Base-by-base conservation (phyloP, 1,284 basidiomycete species). In the Sanghuangporus baumii region DNA sequence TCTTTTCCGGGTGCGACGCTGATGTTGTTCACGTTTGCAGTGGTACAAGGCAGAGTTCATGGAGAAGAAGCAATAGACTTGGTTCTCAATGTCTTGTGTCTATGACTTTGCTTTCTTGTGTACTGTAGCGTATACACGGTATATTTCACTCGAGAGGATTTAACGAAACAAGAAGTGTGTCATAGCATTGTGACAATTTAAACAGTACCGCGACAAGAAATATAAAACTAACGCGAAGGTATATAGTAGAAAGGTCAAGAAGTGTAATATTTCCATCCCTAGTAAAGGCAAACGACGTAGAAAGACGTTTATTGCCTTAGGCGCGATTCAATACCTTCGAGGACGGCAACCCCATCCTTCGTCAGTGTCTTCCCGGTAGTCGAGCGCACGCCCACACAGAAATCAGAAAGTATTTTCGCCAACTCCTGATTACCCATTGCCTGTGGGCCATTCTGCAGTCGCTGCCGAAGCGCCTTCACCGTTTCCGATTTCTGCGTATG, bases 331-430 rank as follows among this genome's bases (percentile, higher is more conserved):
- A 89, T 70, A 50, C 81, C 82, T 59, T 85, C 82, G 62, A 91
- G 73, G 72, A 91, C 91, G 5, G 78, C 80, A 69, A 89, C 81
- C 47, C 88, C 88, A 67, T 90, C 87, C 81, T 38, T 40, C 50
- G 18, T 56, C 54, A 52, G 43, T 16, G 61, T 57, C 57, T 57
- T 43, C 34, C 18, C 52, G 54, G 87, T 90, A 56, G 90, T 76
- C 57, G 84, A 88, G 66, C 86, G 78, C 41, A 86, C 83, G 60
- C 77, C 83, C 67, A 81, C 85, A 70, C 80, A 79, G 70, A 88
- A 65, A 7, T 62, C 64, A 5, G 41, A 23, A 9, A 65, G 34
- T 18, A 62, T 50, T 36, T 20, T 55, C 12, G 60, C 56, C 11
- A 65, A 31, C 18, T 65, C 55, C 18, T 34, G 31, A 16, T 52